Percentiles rank a stretch among this genome's conserved stretches.
These are phyloP conservation scores for Leccinum incarnatum DNA, from an alignment of 768 basidiomycete species.

Conservation along the genomic window DNA sequence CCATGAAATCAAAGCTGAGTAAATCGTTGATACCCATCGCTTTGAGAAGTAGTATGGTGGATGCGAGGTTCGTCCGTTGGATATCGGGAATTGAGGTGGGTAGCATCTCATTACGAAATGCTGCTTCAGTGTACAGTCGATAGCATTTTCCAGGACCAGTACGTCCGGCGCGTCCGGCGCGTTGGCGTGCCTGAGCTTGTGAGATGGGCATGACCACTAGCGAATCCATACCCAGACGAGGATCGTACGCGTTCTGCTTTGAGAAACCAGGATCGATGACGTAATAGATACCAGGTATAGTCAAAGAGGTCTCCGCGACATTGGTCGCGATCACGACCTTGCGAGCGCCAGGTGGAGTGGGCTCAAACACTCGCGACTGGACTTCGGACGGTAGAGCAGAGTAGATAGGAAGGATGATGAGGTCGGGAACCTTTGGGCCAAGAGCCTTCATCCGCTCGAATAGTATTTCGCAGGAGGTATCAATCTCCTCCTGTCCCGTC, in stretches of 20 bases:
- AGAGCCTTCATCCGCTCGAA: constrained; percentile 99
- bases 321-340: constrained; percentile 99
- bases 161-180: constrained; percentile 93
- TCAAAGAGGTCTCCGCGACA: constrained; percentile 97
- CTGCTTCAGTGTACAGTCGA: constrained; percentile 95
- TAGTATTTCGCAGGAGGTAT: constrained; percentile 94
- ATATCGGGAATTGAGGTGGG: constrained; percentile 98
- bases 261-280: constrained; percentile 98
- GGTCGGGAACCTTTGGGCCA: constrained; percentile 97
- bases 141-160: constrained; percentile 99
- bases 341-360: constrained; percentile 95
- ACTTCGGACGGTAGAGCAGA: constrained; percentile 98
- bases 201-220: constrained; percentile 98
- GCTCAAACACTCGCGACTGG: constrained; percentile 96
- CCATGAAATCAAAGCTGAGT: constrained; percentile 99
- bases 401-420: constrained; percentile 96
- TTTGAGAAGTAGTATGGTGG: constrained; percentile 92
- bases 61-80: constrained; percentile 88
- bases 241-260: constrained; percentile 98
- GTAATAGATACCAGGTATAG: constrained; percentile 98
- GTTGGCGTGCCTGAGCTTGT: constrained; percentile 95
- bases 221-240: constrained; percentile 97
- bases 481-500: constrained; percentile 98
- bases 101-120: constrained; percentile 98
- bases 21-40: constrained; percentile 99